Percentiles rank a stretch among this genome's conserved stretches.
These are phyloP conservation scores for Saccharomycopsis fibuligera DNA, from an alignment of 805 yeast genomes.

Conservation along the genomic window DNA sequence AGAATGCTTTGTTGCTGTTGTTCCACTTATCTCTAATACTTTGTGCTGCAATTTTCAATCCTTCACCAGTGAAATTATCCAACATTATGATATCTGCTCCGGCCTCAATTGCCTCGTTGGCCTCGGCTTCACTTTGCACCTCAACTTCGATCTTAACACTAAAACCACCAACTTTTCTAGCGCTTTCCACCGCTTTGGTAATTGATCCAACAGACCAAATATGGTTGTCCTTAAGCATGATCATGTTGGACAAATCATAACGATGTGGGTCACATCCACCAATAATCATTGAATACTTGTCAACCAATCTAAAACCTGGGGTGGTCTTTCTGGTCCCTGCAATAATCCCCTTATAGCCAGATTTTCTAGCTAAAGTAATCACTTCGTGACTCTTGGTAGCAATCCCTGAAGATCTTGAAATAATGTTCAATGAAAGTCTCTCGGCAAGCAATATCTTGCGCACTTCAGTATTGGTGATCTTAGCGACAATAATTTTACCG, in stretches of 20 bases:
- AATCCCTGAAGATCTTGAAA: conserved; percentile 81
- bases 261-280: conserved; percentile 94
- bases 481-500: conserved; percentile 68
- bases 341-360: conserved; percentile 74
- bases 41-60: conserved; percentile 56
- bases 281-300: conserved; percentile 89
- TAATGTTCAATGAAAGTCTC: conserved; percentile 74
- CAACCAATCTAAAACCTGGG: conserved; percentile 84
- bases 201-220: conserved; percentile 91
- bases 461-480: conserved; percentile 65
- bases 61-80: conserved; percentile 74
- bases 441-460: conserved; percentile 77
- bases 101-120: conserved; percentile 85
- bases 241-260: conserved; percentile 87
- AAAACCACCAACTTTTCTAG: conserved; percentile 80
- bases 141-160: conserved; percentile 89
- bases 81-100: conserved; percentile 96
- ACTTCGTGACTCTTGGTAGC: conserved; percentile 68
- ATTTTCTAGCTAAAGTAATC: conserved; percentile 51
- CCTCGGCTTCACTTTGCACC: conserved; percentile 78
- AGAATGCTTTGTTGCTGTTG: conserved; percentile 38
- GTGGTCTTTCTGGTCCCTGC: conserved; percentile 98
- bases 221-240: conserved; percentile 94
- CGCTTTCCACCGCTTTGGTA: conserved; percentile 70
- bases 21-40: conserved; percentile 52